A percentile compares a stretch with the other conserved stretches of the same genome.
These are phyloP conservation scores for Cupressus sempervirens DNA, from an alignment of 75 land plant species.

Conservation along the genomic window DNA sequence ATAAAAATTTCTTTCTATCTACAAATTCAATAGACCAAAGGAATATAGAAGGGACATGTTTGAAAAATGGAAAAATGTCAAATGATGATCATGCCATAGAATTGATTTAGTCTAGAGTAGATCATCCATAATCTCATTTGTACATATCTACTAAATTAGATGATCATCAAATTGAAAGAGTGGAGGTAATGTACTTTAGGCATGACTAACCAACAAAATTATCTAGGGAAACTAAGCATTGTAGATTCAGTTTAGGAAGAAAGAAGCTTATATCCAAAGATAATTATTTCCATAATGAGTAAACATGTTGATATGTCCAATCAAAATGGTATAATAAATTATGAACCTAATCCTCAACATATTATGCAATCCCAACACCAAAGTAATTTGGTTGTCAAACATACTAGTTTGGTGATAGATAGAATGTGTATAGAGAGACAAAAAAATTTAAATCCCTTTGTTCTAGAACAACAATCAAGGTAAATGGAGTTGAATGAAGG, in stretches of 20 bases:
- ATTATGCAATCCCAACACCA: not conserved
- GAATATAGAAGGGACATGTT: not conserved
- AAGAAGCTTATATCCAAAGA: not conserved
- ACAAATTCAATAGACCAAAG: not conserved
- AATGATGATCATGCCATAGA: not conserved
- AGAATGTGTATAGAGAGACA: not conserved
- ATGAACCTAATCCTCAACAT: not conserved
- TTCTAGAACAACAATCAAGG: not conserved
- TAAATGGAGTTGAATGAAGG: not conserved
- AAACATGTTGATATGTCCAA: not conserved
- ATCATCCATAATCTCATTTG: not conserved
- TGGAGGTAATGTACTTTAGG: not conserved
- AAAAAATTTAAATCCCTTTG: not conserved
- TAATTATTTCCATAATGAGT: not conserved
- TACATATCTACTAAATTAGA: not conserved
- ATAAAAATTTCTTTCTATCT: not conserved
- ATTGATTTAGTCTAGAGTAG: not conserved
- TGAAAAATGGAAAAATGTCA: not conserved
- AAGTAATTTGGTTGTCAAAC: not conserved
- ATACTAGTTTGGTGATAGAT: not conserved
- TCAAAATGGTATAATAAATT: not conserved
- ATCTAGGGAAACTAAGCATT: not conserved
- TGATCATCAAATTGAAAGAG: constrained; percentile 4
- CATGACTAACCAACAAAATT: not conserved
- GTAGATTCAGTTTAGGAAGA: not conserved